Evolutionary conservation across 2,329 filamentous ascomycete genomes (phyloP), one percentile per base, ranked within the genome.

Genomic region (Microdochium trichocladiopsis): DNA sequence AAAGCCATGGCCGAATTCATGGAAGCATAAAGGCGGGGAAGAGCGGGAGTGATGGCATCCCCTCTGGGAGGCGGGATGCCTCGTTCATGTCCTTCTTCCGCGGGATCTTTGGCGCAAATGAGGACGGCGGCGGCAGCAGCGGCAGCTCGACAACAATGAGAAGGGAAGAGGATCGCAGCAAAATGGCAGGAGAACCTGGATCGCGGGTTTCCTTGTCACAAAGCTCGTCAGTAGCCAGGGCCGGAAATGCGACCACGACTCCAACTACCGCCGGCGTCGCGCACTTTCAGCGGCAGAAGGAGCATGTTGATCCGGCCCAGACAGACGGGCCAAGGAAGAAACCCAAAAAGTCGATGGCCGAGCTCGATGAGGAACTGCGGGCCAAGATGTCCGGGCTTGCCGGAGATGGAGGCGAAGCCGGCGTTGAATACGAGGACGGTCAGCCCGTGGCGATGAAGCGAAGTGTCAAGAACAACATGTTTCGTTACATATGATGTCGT

Each of bases 381-480:
- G 65, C 76, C 54, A 87, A 83, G 55, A 75, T 92, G 60, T 83
- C 87, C 58, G 80, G 77, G 11, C 72, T 86, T 25, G 77, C 85
- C 0, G 87, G 88, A 1, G 87, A 85, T 43, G 87, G 87, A 3
- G 87, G 88, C 9, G 79, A 78, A 24, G 75, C 86, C 2, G 88
- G 87, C 1, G 71, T 92, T 4, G 87, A 91, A 66, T 86, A 88
- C 55, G 88, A 92, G 65, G 78, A 89, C 59, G 88, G 88, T 0
- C 78, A 85, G 64, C 82, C 88, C 0, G 82, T 82, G 5, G 75
- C 84, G 0, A 85, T 92, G 78, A 91, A 90, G 69, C 74, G 87
- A 49, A 78, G 84, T 33, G 88, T 92, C 11, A 84, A 78, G 64
- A 81, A 85, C 50, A 90, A 90, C 60, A 90, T 90, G 86, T 91